These are phyloP conservation scores for Clonostachys solani DNA, from an alignment of 2,329 filamentous ascomycete species.

Conservation along the genomic window DNA sequence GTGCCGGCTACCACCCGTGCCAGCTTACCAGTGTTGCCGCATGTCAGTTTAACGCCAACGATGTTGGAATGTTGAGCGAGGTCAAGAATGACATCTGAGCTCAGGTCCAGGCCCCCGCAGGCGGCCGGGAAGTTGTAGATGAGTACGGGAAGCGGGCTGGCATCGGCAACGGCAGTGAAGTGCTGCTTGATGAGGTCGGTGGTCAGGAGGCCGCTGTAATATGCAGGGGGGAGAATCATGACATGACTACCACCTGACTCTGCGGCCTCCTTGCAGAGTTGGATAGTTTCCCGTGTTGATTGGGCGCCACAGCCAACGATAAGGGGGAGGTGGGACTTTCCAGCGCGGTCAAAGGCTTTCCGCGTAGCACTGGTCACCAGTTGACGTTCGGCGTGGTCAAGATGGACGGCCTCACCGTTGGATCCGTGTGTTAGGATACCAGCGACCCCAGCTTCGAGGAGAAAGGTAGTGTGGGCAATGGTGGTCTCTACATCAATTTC, in stretches of 20 bases:
- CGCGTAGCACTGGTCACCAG: conserved; percentile 57
- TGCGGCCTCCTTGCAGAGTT: conserved; percentile 60
- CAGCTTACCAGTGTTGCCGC: conserved; percentile 60
- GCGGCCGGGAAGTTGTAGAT: conserved; percentile 63
- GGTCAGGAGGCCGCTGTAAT: conserved; percentile 59
- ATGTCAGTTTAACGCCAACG: conserved; percentile 59
- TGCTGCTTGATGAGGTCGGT: conserved; percentile 54
- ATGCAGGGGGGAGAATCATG: conserved; percentile 64
- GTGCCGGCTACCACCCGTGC: conserved; percentile 41
- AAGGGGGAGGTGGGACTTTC: conserved; percentile 51
- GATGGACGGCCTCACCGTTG: conserved; percentile 70
- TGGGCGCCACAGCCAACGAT: conserved; percentile 68
- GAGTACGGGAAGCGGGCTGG: conserved; percentile 52
- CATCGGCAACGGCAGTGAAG: conserved; percentile 56
- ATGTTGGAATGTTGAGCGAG: conserved; percentile 52
- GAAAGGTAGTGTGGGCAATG: conserved; percentile 47
- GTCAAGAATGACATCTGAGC: conserved; percentile 49
- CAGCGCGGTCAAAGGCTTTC: conserved; percentile 52
- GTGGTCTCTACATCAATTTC: conserved; percentile 49
- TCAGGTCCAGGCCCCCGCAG: conserved; percentile 52
- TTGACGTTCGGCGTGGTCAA: conserved; percentile 59
- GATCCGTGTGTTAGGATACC: conserved; percentile 67
- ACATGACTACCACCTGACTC: conserved; percentile 62
- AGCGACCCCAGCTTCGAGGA: conserved; percentile 59
- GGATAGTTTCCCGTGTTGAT: conserved; percentile 62